phyloP scores from a whole-genome alignment of 2,329 filamentous ascomycete genomes.

The Fusarium caatingaense region DNA sequence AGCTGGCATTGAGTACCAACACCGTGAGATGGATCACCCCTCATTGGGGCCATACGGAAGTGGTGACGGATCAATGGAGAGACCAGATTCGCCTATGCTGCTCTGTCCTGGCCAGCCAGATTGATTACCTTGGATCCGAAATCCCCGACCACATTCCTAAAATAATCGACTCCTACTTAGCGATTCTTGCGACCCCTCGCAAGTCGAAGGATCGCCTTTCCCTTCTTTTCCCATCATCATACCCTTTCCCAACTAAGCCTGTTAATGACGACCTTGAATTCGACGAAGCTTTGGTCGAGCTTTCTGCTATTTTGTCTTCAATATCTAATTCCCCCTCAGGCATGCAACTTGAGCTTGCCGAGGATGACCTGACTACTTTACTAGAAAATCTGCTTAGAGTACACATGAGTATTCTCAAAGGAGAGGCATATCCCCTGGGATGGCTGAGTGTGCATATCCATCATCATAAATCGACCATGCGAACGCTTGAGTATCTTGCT shows the following conservation, averaged over 20 bases:
- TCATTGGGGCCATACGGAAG: slow-evolving; percentile 84
- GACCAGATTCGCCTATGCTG: slow-evolving; percentile 95
- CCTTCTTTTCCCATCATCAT: slow-evolving; percentile 87
- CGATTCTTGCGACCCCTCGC: slow-evolving; percentile 70
- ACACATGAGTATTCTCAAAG: slow-evolving; percentile 87
- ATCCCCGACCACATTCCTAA: slow-evolving; percentile 91
- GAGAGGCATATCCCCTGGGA: slow-evolving; percentile 86
- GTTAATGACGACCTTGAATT: slow-evolving; percentile 72
- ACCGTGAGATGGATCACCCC: slow-evolving; percentile 92
- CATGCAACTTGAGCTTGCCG: slow-evolving; percentile 79
- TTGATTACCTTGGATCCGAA: slow-evolving; percentile 80
- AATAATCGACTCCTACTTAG: slow-evolving; percentile 88
- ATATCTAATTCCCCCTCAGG: slow-evolving; percentile 77
- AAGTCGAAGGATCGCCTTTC: slow-evolving; percentile 76
- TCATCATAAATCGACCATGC: slow-evolving; percentile 90
- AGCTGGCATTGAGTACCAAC: slow-evolving; percentile 78
- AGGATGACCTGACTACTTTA: slow-evolving; percentile 79
- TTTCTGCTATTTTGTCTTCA: slow-evolving; percentile 87
- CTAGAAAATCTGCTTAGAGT: slow-evolving; percentile 84
- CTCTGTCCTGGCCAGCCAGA: slow-evolving; percentile 88
- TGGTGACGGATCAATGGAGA: slow-evolving; percentile 86
- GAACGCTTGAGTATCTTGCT: slow-evolving; percentile 83
- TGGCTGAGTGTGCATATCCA: slow-evolving; percentile 96
- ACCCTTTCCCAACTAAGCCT: slow-evolving; percentile 84
- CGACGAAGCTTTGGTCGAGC: slow-evolving; percentile 88